Evolutionary conservation across 768 basidiomycete species (phyloP).

Genomic region (Baorangia bicolor): DNA sequence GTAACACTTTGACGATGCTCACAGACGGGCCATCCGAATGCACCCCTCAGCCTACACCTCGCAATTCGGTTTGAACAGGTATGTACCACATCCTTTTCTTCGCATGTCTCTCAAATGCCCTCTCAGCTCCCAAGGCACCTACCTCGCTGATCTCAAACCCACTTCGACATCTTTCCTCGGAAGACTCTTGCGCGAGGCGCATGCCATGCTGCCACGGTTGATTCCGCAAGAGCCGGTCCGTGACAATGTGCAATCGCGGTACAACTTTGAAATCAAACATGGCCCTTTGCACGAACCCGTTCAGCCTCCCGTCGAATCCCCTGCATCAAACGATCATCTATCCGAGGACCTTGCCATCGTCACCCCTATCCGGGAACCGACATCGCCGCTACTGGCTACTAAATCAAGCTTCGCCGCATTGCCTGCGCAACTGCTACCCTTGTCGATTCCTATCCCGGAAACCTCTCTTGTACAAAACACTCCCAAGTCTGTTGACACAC

Average conservation of each 20-base stretch:
- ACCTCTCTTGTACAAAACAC: no score
- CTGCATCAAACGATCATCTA: background rate
- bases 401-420: background rate
- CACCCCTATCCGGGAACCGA: background rate
- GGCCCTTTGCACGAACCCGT: no score
- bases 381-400: background rate
- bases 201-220: background rate
- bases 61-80: constrained; percentile 3
- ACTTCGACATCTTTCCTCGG: background rate
- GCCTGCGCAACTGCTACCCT: background rate
- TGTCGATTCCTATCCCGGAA: background rate
- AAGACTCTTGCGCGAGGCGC: constrained; percentile 5
- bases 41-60: background rate
- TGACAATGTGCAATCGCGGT: background rate
- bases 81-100: background rate
- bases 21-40: no score
- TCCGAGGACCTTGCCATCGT: no score
- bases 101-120: no score
- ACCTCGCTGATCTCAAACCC: background rate
- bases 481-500: background rate
- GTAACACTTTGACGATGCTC: no score
- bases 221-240: background rate
- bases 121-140: background rate
- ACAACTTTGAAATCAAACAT: background rate
- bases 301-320: no score